These are phyloP conservation scores for Mycosphaerella arachidis DNA, from an alignment of 2,329 filamentous ascomycete genomes.

Conservation along the genomic window DNA sequence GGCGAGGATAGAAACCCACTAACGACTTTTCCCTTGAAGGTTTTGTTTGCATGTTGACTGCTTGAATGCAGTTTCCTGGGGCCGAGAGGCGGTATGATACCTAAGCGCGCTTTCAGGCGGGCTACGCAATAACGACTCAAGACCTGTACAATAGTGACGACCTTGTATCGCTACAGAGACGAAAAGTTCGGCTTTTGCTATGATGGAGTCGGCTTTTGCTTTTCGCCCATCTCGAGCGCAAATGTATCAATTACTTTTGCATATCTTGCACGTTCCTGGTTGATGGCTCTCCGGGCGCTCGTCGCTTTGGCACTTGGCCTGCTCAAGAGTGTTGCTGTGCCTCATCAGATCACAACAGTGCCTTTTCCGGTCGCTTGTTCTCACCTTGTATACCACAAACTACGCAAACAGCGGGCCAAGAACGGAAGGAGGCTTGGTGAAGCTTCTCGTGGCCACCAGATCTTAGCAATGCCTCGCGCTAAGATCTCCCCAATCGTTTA, in stretches of 20 bases:
- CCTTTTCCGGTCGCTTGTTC: neutral
- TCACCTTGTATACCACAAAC: neutral
- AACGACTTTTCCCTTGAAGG: neutral
- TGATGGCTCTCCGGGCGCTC: neutral
- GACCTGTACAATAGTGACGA: conserved; percentile 1
- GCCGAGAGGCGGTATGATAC: neutral
- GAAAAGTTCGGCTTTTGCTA: neutral
- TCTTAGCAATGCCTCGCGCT: neutral
- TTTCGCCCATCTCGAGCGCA: neutral
- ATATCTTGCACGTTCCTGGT: neutral
- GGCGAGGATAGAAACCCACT: conserved; percentile 7
- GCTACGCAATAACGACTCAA: neutral
- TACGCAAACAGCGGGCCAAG: neutral
- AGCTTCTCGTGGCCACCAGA: neutral
- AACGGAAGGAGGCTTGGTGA: neutral
- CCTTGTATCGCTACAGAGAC: neutral
- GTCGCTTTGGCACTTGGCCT: no score
- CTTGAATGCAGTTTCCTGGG: neutral
- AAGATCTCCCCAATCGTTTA: neutral
- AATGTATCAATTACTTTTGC: neutral
- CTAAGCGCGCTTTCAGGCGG: neutral
- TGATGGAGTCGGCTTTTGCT: neutral
- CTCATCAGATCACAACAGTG: neutral
- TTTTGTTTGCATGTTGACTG: neutral
- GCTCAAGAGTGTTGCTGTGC: neutral